phyloP scores from a whole-genome alignment of 2,329 filamentous ascomycete species.

The Microsporum canis region DNA sequence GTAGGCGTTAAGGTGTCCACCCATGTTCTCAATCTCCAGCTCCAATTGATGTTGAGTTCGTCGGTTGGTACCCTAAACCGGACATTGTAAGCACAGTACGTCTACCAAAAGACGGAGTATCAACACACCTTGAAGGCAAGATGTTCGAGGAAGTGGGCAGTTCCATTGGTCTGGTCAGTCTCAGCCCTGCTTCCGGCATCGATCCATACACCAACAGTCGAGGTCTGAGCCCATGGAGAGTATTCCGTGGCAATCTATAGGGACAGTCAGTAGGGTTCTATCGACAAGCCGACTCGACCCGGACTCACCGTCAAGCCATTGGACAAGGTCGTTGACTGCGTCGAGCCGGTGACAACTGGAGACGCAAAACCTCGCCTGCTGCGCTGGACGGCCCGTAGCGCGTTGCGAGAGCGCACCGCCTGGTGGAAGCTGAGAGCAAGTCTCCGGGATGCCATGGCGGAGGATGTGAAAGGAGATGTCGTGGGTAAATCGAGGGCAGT shows the following conservation, averaged over 20 bases:
- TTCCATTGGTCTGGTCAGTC: conserved; percentile 97
- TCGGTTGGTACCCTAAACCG: conserved; percentile 68
- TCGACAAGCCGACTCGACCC: conserved; percentile 15
- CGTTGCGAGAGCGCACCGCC: conserved; percentile 77
- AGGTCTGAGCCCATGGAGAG: conserved; percentile 96
- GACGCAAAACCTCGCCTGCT: conserved; percentile 83
- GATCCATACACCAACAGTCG: conserved; percentile 97
- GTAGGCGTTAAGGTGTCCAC: conserved; percentile 97
- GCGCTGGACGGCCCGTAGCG: conserved; percentile 64
- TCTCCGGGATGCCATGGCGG: conserved; percentile 86
- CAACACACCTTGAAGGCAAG: conserved; percentile 88
- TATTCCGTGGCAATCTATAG: conserved; percentile 89
- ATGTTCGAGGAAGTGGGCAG: conserved; percentile 98
- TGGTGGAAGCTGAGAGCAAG: conserved; percentile 89
- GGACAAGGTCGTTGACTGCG: conserved; percentile 88
- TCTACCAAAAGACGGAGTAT: background rate
- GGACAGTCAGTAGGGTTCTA: conserved; percentile 21
- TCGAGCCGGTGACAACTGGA: conserved; percentile 60
- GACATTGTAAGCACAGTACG: conserved; percentile 4
- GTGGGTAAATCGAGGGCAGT: conserved; percentile 39
- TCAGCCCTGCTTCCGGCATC: conserved; percentile 96
- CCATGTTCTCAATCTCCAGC: conserved; percentile 99
- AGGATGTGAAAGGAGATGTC: conserved; percentile 28
- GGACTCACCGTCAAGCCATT: conserved; percentile 80
- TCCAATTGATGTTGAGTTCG: conserved; percentile 95